Base-by-base conservation (phyloP, 2,329 filamentous ascomycete species). In the Trichophyton equinum region DNA sequence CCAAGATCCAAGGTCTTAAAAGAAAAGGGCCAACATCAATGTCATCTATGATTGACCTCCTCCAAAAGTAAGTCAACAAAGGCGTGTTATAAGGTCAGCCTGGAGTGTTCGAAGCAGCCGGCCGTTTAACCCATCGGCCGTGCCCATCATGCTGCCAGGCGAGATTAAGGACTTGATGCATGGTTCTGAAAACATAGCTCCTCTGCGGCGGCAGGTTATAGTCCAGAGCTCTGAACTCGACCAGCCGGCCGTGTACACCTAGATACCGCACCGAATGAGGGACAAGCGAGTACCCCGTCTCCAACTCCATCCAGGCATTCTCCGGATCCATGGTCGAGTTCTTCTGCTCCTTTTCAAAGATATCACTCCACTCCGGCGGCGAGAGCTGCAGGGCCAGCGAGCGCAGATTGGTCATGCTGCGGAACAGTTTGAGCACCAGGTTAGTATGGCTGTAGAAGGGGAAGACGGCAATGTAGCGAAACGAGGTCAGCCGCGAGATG, bases 391-490 rank as follows among this genome's bases (percentile, higher is more conserved):
- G 71, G 60, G 77, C 84, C 0, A 87, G 71, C 11, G 74, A 74
- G 47, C 80, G 75, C 2, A 87, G 66, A 9, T 72, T 76, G 0
- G 78, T 79, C 63, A 85, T 77, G 62, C 76, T 66, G 1, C 73
- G 69, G 1, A 82, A 70, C 1, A 82, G 73, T 51, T 73, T 74
- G 44, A 76, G 64, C 3, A 77, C 69, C 1, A 72, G 62, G 44
- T 79, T 73, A 57, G 87, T 77, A 68, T 89, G 85, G 4, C 79
- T 79, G 56, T 79, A 78, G 40, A 85, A 82, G 0, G 87, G 86
- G 65, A 89, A 89, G 6, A 88, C 81, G 42, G 82, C 84, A 2
- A 85, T 78, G 68, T 88, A 88, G 60, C 74, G 73, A 62, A 82
- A 77, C 0, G 74, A 75, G 2, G 66, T 68, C 20, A 76, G 64